Base-by-base conservation (phyloP, 306 rosid genomes). In the Cucurbita argyrosperma region DNA sequence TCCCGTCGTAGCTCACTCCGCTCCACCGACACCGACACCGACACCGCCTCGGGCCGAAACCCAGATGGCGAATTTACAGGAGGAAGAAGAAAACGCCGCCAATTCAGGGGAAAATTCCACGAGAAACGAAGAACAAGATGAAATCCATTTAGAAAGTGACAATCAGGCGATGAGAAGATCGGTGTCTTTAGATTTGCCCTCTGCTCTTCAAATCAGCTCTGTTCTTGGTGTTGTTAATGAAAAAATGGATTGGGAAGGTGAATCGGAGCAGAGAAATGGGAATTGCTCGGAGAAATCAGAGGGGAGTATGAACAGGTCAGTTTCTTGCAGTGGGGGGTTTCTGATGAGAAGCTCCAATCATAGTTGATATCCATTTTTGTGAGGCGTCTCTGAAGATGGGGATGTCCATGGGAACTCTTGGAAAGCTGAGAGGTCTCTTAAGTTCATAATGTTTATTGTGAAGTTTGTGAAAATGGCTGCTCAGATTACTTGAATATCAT, bases 261-360 rank as follows among this genome's bases (percentile, higher is more conserved):
- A 70, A 50, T 7, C n/a, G 7, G 45, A 7, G 4, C 15, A 8
- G 59, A 49, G 8, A 45, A 67, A 67, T 10, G 72, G 39, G 16
- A 38, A 40, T 40, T 3, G 3, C 0, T 23, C 12, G 13, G n/a
- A n/a, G 37, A 64, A 64, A 18, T 5, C 81, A 43, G 65, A 82
- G 59, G 77, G 42, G 69, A 79, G 78, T 16, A 82, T 90, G 82
- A 90, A 84, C 83, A 88, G 90, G 81, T 90, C 98, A 13, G 72
- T 76, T 57, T 92, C 98, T 65, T 84, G 79, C 73, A 81, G 76
- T 69, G 96, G 90, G 10, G 88, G 83, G 30, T 77, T 80, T 49
- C 26, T 51, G 7, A 15, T 70, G 46, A 49, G 60, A 69, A 49
- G 45, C 14, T 46, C 74, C 38, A 18, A 67, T 67, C 19, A 19